phyloP scores from a whole-genome alignment of 2,329 filamentous ascomycete species.

The Trichoderma sp. region DNA sequence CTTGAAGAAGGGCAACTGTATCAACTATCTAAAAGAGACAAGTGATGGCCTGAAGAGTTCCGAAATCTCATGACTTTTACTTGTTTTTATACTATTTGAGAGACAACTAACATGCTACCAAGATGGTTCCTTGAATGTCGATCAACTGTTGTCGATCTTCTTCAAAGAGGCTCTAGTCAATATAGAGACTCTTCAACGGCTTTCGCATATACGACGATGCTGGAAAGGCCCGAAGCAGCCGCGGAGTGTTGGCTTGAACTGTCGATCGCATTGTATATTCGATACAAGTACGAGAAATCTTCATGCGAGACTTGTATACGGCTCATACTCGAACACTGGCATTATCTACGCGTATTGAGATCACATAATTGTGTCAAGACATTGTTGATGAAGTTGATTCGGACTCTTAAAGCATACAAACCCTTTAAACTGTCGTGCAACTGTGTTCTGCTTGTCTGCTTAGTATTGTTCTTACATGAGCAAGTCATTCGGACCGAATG shows the following conservation, averaged over 20 bases:
- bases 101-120: not conserved
- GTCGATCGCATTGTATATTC: not conserved
- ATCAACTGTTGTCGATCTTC: not conserved
- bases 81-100: not conserved
- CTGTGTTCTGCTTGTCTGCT: not conserved
- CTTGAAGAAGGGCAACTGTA: not conserved
- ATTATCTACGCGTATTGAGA: not conserved
- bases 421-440: not conserved
- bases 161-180: not conserved
- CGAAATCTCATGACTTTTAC: no score
- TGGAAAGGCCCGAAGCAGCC: not conserved
- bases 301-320: not conserved
- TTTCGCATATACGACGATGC: not conserved
- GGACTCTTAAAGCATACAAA: not conserved
- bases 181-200: not conserved
- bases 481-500: slow-evolving; percentile 14
- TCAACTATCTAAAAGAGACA: not conserved
- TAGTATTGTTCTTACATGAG: not conserved
- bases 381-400: not conserved
- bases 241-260: not conserved
- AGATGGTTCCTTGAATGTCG: not conserved
- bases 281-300: not conserved
- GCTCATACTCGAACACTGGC: not conserved
- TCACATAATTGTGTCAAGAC: not conserved
- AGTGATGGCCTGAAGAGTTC: not conserved